A percentile compares a stretch with the other conserved stretches of the same genome.
These are phyloP conservation scores for Xylariaceae sp. DNA, from an alignment of 2,329 filamentous ascomycete species.

Conservation along the genomic window DNA sequence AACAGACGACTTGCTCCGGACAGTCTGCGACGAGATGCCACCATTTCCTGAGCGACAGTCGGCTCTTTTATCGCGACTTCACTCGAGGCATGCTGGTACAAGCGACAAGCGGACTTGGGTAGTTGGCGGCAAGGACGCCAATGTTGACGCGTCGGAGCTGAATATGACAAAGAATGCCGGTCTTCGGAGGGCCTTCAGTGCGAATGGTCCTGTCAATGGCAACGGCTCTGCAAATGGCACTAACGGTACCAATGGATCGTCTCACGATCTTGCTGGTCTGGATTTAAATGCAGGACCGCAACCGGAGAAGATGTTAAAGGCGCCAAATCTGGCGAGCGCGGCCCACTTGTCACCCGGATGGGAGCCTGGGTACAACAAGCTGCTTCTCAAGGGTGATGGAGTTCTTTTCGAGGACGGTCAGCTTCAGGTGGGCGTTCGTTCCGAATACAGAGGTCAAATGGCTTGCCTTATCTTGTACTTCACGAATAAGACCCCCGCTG, in stretches of 20 bases:
- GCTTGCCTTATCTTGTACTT: slow-evolving; percentile 96
- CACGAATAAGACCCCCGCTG: slow-evolving; percentile 82
- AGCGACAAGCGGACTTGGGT: slow-evolving; percentile 97
- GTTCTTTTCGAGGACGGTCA: slow-evolving; percentile 94
- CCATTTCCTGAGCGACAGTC: slow-evolving; percentile 94
- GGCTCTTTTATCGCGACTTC: slow-evolving; percentile 82
- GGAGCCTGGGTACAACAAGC: slow-evolving; percentile 82
- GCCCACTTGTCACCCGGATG: slow-evolving; percentile 92
- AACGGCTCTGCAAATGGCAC: slow-evolving; percentile 39
- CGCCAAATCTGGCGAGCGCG: slow-evolving; percentile 84
- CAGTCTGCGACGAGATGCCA: slow-evolving; percentile 97
- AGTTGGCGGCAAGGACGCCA: slow-evolving; percentile 94
- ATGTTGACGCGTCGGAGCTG: slow-evolving; percentile 74
- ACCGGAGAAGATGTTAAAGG: slow-evolving; percentile 55
- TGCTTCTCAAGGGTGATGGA: slow-evolving; percentile 77
- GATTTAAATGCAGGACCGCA: slow-evolving; percentile 65
- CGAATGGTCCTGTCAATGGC: slow-evolving; percentile 45
- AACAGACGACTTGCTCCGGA: slow-evolving; percentile 86
- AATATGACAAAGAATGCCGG: slow-evolving; percentile 75
- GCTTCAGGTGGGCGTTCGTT: slow-evolving; percentile 85
- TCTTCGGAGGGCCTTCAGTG: slow-evolving; percentile 81
- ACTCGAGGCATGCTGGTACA: slow-evolving; percentile 89
- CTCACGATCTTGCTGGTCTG: slow-evolving; percentile 72
- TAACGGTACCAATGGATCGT: slow-evolving; percentile 47
- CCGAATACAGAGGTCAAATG: slow-evolving; percentile 92